Conservation (phyloP, 2,329 filamentous ascomycete species). For the Aspergillus persii region DNA sequence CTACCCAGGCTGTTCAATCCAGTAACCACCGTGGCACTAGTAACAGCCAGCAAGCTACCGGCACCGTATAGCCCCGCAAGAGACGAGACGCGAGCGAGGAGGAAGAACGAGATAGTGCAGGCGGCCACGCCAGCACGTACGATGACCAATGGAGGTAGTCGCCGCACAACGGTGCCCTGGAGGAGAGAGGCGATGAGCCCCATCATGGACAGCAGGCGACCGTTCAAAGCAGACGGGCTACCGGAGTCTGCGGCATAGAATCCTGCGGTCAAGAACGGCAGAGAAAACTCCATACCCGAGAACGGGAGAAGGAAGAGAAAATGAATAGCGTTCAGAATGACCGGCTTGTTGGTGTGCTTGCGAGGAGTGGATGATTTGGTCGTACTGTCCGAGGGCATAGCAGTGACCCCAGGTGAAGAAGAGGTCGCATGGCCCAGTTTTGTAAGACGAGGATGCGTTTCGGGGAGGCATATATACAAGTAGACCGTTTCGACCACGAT, state of each 20-base stretch:
- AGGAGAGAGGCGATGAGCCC: constrained; percentile 88
- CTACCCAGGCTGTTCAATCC: constrained; percentile 88
- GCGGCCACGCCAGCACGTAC: constrained; percentile 76
- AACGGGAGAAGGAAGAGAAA: constrained; percentile 94
- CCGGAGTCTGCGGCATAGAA: constrained; percentile 70
- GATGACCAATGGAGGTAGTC: constrained; percentile 74
- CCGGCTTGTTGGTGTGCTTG: constrained; percentile 75
- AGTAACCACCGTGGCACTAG: constrained; percentile 91
- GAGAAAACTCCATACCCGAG: constrained; percentile 95
- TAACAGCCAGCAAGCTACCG: constrained; percentile 80
- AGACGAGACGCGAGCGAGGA: constrained; percentile 69
- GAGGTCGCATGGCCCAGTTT: constrained; percentile 29
- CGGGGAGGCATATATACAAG: constrained; percentile 78
- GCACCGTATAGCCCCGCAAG: constrained; percentile 74
- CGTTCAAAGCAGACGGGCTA: constrained; percentile 68
- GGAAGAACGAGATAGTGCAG: constrained; percentile 75
- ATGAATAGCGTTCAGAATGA: constrained; percentile 79
- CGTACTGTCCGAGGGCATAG: not conserved
- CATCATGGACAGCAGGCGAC: constrained; percentile 82
- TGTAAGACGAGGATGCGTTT: constrained; percentile 68
- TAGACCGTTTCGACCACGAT: constrained; percentile 87
- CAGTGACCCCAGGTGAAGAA: constrained; percentile 16
- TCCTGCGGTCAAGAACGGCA: constrained; percentile 96
- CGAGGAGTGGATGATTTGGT: constrained; percentile 9
- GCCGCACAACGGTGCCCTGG: constrained; percentile 86